phyloP scores from a whole-genome alignment of 2,329 filamentous ascomycete genomes.

The Ceratocystiopsis brevicomis region DNA sequence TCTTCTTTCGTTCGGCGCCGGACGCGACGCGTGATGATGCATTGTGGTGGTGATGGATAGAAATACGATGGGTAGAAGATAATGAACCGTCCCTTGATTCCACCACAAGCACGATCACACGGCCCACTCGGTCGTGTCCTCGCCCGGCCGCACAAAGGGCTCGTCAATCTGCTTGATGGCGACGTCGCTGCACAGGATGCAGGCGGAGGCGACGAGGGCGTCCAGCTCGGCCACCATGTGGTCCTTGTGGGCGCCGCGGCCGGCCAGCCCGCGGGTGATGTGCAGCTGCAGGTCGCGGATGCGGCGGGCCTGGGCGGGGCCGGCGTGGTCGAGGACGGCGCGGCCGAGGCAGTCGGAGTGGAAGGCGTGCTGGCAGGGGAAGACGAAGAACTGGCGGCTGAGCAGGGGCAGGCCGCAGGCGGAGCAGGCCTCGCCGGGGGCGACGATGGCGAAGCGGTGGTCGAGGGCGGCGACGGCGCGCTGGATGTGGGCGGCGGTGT shows the following conservation, averaged over 20 bases:
- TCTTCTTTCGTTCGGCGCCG: neutral
- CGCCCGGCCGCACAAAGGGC: slow-evolving; percentile 60
- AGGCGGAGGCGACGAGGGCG: slow-evolving; percentile 74
- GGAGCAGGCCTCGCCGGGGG: slow-evolving; percentile 88
- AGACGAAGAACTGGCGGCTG: slow-evolving; percentile 90
- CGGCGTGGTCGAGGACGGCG: slow-evolving; percentile 66
- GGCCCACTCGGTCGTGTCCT: slow-evolving; percentile 67
- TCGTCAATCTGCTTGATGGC: slow-evolving; percentile 90
- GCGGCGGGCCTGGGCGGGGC: slow-evolving; percentile 53
- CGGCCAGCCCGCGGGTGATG: slow-evolving; percentile 56
- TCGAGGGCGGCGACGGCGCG: slow-evolving; percentile 73
- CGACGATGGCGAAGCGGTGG: slow-evolving; percentile 83
- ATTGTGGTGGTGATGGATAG: too few relatives aligned
- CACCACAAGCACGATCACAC: slow-evolving; percentile 6
- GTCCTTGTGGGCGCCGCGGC: slow-evolving; percentile 49
- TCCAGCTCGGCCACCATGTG: slow-evolving; percentile 77
- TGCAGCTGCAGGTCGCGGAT: slow-evolving; percentile 75
- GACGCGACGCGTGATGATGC: too few relatives aligned
- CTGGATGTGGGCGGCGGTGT: slow-evolving; percentile 80
- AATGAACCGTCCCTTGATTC: neutral
- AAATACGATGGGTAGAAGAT: neutral
- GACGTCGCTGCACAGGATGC: slow-evolving; percentile 85
- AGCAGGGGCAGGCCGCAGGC: slow-evolving; percentile 71
- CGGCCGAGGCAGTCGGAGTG: slow-evolving; percentile 85
- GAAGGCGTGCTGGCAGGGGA: slow-evolving; percentile 94